phyloP scores from a whole-genome alignment of 306 rosid genomes.

The Cucumis melo region DNA sequence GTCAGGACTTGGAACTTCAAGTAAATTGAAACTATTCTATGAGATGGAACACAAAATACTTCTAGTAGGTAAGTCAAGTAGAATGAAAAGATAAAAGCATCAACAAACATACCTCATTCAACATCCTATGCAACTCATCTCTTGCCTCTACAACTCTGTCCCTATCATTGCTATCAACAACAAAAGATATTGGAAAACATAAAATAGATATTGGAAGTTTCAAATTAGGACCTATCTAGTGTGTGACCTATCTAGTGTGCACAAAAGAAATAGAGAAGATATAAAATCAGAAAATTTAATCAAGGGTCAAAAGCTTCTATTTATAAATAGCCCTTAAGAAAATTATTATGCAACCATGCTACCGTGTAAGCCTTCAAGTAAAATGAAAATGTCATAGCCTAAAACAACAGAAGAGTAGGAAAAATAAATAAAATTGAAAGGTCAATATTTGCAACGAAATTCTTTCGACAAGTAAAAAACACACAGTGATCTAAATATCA shows the following conservation, averaged over 20 bases:
- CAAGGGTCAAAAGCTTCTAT: neutral
- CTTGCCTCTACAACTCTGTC: conserved; percentile 92
- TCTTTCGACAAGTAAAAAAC: neutral
- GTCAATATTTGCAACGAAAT: neutral
- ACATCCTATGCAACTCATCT: conserved; percentile 96
- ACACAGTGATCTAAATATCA: neutral
- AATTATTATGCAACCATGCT: no score
- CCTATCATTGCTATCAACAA: conserved; percentile 96
- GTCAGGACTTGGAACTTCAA: no score
- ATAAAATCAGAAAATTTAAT: neutral
- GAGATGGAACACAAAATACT: no score
- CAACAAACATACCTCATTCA: conserved; percentile 62
- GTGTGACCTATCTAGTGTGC: neutral
- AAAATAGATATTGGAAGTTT: neutral
- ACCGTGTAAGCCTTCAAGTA: neutral
- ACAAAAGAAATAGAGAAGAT: neutral
- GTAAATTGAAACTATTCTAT: no score
- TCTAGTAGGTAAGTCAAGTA: no score
- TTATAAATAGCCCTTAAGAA: neutral
- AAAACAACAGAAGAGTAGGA: neutral
- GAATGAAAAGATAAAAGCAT: neutral
- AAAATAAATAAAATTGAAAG: neutral
- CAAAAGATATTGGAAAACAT: no score
- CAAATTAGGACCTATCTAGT: neutral
- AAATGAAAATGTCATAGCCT: neutral